Conservation (phyloP, 495 filamentous ascomycete genomes). For the Ramalina intermedia region DNA sequence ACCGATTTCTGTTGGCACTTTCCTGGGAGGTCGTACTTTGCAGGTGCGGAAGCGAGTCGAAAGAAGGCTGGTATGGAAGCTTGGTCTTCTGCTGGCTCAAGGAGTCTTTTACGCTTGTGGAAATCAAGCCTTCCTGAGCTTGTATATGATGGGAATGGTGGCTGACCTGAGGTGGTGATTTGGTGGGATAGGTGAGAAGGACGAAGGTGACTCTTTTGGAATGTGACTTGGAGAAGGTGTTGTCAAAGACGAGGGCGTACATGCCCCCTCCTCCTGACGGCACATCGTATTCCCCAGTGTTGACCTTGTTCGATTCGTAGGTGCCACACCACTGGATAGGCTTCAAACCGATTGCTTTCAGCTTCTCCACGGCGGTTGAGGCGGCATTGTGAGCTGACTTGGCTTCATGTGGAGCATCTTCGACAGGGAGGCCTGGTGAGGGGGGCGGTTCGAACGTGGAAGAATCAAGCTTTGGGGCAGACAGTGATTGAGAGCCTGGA, state of each 20-base stretch:
- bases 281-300: conserved; percentile 79
- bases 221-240: conserved; percentile 91
- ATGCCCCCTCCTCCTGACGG: conserved; percentile 60
- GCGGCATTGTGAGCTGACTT: conserved; percentile 32
- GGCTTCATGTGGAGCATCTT: conserved; percentile 29
- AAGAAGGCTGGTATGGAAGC: conserved; percentile 5
- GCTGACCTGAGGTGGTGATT: conserved; percentile 63
- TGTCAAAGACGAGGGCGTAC: conserved; percentile 95
- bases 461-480: conserved; percentile 34
- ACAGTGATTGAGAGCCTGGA: conserved; percentile 49
- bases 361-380: conserved; percentile 60
- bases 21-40: background rate
- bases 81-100: conserved; percentile 5
- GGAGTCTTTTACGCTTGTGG: conserved; percentile 6
- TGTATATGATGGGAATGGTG: conserved; percentile 44
- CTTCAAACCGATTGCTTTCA: conserved; percentile 74
- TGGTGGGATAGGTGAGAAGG: conserved; percentile 81
- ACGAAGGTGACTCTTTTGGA: conserved; percentile 93
- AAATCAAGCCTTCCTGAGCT: conserved; percentile 1
- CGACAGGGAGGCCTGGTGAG: conserved; percentile 21
- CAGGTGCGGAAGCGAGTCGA: conserved; percentile 11
- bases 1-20: background rate
- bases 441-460: conserved; percentile 32
- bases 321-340: conserved; percentile 80
- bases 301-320: conserved; percentile 93